These are phyloP conservation scores for Penicillium cosmopolitanum DNA, from an alignment of 495 filamentous ascomycete species.

Conservation along the genomic window DNA sequence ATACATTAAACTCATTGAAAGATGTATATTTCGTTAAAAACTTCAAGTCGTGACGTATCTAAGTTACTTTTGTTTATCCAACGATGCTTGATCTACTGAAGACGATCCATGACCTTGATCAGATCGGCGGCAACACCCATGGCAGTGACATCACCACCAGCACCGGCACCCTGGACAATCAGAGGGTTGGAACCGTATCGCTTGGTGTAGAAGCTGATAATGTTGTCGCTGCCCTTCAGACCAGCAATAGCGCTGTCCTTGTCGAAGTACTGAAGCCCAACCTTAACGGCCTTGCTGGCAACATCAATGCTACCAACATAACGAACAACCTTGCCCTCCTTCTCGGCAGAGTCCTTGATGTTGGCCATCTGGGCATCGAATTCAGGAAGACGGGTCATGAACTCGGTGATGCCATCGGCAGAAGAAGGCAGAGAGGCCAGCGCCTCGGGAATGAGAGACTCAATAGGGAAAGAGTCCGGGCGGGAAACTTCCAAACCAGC, in stretches of 20 bases:
- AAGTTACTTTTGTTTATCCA: conserved; percentile 12
- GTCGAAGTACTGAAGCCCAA: conserved; percentile 86
- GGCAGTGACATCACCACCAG: conserved; percentile 92
- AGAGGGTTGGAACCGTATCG: conserved; percentile 87
- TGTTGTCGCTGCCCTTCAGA: conserved; percentile 95
- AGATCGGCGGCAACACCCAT: conserved; percentile 94
- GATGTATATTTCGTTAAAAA: conserved; percentile 5
- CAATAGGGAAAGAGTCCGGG: conserved; percentile 85
- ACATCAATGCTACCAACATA: conserved; percentile 95
- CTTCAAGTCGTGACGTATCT: conserved; percentile 12
- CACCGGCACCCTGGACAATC: conserved; percentile 93
- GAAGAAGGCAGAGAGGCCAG: conserved; percentile 74
- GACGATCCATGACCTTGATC: conserved; percentile 73
- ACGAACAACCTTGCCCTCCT: conserved; percentile 86
- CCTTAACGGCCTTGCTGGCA: conserved; percentile 72
- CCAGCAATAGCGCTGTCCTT: conserved; percentile 84
- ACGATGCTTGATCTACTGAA: conserved; percentile 26
- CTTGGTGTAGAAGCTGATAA: conserved; percentile 96
- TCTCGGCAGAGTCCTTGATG: conserved; percentile 75
- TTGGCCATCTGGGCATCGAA: conserved; percentile 86
- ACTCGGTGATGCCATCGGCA: conserved; percentile 63
- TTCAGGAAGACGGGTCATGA: conserved; percentile 72
- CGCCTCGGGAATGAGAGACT: conserved; percentile 84
- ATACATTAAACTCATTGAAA: conserved; percentile 1
- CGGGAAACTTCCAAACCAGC: conserved; percentile 75